phyloP scores from a whole-genome alignment of 1,284 basidiomycete species.

The Pholiota adiposa region DNA sequence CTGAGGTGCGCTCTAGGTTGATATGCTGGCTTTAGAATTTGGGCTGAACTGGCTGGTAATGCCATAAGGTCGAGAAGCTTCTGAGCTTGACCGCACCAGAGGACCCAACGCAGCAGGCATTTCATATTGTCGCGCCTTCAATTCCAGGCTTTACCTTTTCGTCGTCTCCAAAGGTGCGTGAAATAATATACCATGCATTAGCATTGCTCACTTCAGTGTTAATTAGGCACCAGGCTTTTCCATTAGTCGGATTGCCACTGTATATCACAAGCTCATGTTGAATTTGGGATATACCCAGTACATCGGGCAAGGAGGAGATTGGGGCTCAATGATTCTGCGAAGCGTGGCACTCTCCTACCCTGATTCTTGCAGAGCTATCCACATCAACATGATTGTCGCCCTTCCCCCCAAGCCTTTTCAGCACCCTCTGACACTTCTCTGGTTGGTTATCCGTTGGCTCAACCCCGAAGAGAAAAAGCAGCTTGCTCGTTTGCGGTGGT shows the following conservation, averaged over 20 bases:
- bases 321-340: constrained; percentile 39
- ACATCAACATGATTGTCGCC: constrained; percentile 30
- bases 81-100: constrained; percentile 28
- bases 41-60: constrained; percentile 20
- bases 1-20: constrained; percentile 37
- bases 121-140: constrained; percentile 50
- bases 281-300: constrained; percentile 41
- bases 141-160: constrained; percentile 45
- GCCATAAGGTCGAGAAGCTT: constrained; percentile 29
- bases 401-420: constrained; percentile 27
- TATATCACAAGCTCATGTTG: constrained; percentile 45
- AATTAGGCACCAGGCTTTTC: constrained; percentile 29
- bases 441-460: constrained; percentile 28
- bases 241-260: constrained; percentile 25
- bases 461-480: constrained; percentile 39
- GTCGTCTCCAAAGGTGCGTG: constrained; percentile 37
- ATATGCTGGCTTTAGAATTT: constrained; percentile 17
- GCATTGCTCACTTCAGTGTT: background rate
- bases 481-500: constrained; percentile 35
- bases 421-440: constrained; percentile 25
- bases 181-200: background rate
- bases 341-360: constrained; percentile 28
- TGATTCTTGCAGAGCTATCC: constrained; percentile 28
- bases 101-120: constrained; percentile 35
- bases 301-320: constrained; percentile 52